Conservation (phyloP, 257 asterid species). For the Prunella vulgaris region DNA sequence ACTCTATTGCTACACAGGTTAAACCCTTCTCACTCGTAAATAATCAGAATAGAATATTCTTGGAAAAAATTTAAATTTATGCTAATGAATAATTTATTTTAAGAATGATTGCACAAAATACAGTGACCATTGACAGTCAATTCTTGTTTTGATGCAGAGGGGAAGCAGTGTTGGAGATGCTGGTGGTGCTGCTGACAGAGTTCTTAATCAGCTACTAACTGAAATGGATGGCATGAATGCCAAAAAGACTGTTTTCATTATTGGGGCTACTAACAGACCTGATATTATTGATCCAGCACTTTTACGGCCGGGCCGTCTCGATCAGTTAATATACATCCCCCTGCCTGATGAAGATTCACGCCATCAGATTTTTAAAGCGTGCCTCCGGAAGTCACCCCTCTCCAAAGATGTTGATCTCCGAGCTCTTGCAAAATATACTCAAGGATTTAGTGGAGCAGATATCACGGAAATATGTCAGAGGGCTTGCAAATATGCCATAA, state of each 20-base stretch:
- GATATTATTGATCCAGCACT: constrained; percentile 58
- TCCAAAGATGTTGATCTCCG: constrained; percentile 44
- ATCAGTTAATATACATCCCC: constrained; percentile 55
- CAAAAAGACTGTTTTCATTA: constrained; percentile 51
- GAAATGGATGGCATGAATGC: constrained; percentile 67
- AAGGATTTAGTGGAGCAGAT: constrained; percentile 60
- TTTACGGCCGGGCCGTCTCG: constrained; percentile 55
- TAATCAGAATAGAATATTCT: background rate
- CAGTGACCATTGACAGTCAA: background rate
- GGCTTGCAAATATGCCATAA: constrained; percentile 53
- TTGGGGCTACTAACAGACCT: constrained; percentile 64
- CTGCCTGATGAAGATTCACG: constrained; percentile 59
- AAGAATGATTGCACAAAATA: background rate
- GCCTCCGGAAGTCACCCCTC: constrained; percentile 53
- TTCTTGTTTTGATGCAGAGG: constrained; percentile 31
- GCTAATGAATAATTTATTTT: background rate
- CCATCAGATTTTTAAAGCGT: constrained; percentile 47
- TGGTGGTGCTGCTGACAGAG: constrained; percentile 59
- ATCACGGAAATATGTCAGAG: constrained; percentile 57
- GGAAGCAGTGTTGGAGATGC: constrained; percentile 54
- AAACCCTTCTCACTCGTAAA: background rate
- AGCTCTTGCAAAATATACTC: constrained; percentile 53
- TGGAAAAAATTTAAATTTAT: background rate
- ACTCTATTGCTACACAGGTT: constrained; percentile 60
- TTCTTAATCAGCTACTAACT: constrained; percentile 52